phyloP scores from a whole-genome alignment of 768 basidiomycete species.

The Pholiota microspora region DNA sequence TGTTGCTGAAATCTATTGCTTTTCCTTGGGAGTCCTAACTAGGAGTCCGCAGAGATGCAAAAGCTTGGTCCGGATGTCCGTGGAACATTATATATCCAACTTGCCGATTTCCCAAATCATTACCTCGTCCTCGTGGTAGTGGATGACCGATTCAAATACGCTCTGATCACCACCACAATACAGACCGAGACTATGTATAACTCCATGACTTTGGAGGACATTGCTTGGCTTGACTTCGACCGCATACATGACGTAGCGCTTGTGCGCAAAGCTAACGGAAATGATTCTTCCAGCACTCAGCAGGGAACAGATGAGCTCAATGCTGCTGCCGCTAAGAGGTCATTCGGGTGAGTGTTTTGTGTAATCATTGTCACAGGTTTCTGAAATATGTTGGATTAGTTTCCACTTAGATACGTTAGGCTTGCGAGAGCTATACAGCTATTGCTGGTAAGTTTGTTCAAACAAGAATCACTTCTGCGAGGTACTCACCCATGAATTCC shows the following conservation, averaged over 20 bases:
- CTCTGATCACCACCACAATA: slow-evolving; percentile 68
- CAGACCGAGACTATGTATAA: slow-evolving; percentile 53
- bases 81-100: slow-evolving; percentile 71
- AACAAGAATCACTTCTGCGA: no score
- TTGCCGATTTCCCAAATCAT: slow-evolving; percentile 73
- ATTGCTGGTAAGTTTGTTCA: slow-evolving; percentile 72
- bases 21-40: slow-evolving; percentile 2
- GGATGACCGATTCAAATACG: slow-evolving; percentile 77
- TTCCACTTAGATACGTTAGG: slow-evolving; percentile 75
- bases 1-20: slow-evolving; percentile 3
- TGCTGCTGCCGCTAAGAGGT: background rate
- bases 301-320: background rate
- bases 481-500: no score
- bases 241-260: slow-evolving; percentile 56
- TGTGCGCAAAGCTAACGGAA: slow-evolving; percentile 1
- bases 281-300: slow-evolving; percentile 4
- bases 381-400: no score
- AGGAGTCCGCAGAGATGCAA: slow-evolving; percentile 46
- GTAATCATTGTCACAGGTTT: no score
- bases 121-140: slow-evolving; percentile 85
- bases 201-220: slow-evolving; percentile 70
- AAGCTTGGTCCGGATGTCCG: slow-evolving; percentile 69
- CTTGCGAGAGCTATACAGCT: slow-evolving; percentile 77
- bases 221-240: slow-evolving; percentile 73
- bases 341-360: slow-evolving; percentile 20